A percentile compares a stretch with the other conserved stretches of the same genome.
phyloP scores from a whole-genome alignment of 352 stramenopile genomes.

The Globisporangium cederbergense region DNA sequence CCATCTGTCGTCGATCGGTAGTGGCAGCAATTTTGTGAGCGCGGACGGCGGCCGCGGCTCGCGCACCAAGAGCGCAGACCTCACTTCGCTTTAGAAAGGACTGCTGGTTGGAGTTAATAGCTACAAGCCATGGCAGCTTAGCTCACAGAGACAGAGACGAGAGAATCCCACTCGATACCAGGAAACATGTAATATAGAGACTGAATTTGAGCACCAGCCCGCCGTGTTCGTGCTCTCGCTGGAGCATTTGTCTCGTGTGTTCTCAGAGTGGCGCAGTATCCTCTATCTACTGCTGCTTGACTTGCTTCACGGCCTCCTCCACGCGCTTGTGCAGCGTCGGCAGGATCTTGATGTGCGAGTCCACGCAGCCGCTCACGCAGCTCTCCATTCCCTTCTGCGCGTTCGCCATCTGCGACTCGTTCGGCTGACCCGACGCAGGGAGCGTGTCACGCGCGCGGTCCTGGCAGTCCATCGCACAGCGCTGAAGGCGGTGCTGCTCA shows the following conservation, averaged over 20 bases:
- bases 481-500: slow-evolving; percentile 69
- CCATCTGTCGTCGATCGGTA: slow-evolving; percentile 39
- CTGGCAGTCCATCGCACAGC: slow-evolving; percentile 85
- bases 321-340: slow-evolving; percentile 74
- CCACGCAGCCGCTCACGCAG: slow-evolving; percentile 65
- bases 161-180: not conserved
- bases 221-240: not conserved
- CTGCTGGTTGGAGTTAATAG: not conserved
- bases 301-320: slow-evolving; percentile 64
- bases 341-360: slow-evolving; percentile 74
- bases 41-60: slow-evolving; percentile 14
- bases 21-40: slow-evolving; percentile 34
- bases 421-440: slow-evolving; percentile 53
- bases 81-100: slow-evolving; percentile 23
- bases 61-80: slow-evolving; percentile 16
- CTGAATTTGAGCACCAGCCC: not conserved
- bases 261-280: not conserved
- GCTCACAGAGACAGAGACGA: not conserved
- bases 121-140: not conserved
- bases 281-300: slow-evolving; percentile 47
- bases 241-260: not conserved
- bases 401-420: slow-evolving; percentile 57
- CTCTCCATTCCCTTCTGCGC: slow-evolving; percentile 77
- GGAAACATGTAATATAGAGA: not conserved
- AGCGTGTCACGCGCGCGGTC: slow-evolving; percentile 76